phyloP scores from a whole-genome alignment of 2,329 filamentous ascomycete species.

The Apiospora arundinis region DNA sequence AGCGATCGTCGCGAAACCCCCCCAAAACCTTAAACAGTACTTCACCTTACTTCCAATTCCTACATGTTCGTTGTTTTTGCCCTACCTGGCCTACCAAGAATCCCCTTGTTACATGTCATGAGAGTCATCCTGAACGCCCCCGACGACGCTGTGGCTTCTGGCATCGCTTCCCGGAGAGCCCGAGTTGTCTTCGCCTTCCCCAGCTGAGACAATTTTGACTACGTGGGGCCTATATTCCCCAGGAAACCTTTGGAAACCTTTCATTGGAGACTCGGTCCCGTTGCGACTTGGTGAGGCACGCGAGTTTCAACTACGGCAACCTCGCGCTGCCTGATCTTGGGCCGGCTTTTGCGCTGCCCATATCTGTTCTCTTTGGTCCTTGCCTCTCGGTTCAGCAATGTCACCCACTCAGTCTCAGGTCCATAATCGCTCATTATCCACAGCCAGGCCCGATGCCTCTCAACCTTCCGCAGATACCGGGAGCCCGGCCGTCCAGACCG shows the following conservation, averaged over 20 bases:
- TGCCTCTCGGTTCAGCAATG: conserved; percentile 42
- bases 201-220: conserved; percentile 9
- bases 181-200: conserved; percentile 28
- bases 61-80: conserved; percentile 23
- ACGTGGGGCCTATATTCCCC: conserved; percentile 10
- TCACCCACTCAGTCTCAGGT: conserved; percentile 43
- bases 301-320: background rate
- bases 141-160: conserved; percentile 34
- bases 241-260: background rate
- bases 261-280: background rate
- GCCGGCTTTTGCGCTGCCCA: background rate
- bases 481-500: conserved; percentile 38
- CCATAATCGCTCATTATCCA: conserved; percentile 18
- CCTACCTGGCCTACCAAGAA: conserved; percentile 28
- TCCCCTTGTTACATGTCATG: conserved; percentile 36
- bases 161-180: conserved; percentile 37
- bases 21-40: conserved; percentile 10
- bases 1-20: conserved; percentile 26
- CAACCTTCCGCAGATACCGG: conserved; percentile 40
- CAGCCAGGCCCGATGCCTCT: conserved; percentile 38
- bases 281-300: background rate
- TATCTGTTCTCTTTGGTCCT: background rate
- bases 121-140: conserved; percentile 28
- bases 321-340: background rate
- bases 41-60: conserved; percentile 10